These are phyloP conservation scores for Fusarium denticulatum DNA, from an alignment of 2,329 filamentous ascomycete species.

Conservation along the genomic window DNA sequence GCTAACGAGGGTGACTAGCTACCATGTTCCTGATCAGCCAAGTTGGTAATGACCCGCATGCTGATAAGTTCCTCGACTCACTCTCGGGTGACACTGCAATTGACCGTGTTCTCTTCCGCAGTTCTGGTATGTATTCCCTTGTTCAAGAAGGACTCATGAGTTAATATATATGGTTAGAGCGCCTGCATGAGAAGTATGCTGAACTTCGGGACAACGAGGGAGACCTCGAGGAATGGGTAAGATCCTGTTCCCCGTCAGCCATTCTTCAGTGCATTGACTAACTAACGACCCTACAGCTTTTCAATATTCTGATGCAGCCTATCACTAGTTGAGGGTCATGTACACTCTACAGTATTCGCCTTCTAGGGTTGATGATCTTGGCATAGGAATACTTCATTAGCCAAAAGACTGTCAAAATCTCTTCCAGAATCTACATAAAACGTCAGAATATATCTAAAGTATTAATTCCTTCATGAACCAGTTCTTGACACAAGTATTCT, in stretches of 20 bases:
- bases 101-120: not conserved
- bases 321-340: fast-evolving
- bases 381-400: fast-evolving
- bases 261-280: fast-evolving
- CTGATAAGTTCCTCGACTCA: not conserved
- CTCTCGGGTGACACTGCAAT: not conserved
- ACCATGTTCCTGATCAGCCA: not conserved
- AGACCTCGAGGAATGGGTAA: not conserved
- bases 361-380: fast-evolving
- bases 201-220: not conserved
- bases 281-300: not conserved
- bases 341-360: fast-evolving
- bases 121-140: not conserved
- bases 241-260: fast-evolving
- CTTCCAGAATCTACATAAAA: too few species aligned
- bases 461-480: not conserved
- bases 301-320: not conserved
- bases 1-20: not conserved
- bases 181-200: not conserved
- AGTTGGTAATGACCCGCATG: not conserved
- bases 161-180: not conserved
- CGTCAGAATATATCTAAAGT: fast-evolving
- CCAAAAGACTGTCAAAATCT: too few species aligned
- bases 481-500: fast-evolving
- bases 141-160: fast-evolving